Percentiles rank a stretch among this genome's conserved stretches.
These are phyloP conservation scores for Atkinsonella hypoxylon DNA, from an alignment of 2,329 filamentous ascomycete genomes.

Conservation along the genomic window DNA sequence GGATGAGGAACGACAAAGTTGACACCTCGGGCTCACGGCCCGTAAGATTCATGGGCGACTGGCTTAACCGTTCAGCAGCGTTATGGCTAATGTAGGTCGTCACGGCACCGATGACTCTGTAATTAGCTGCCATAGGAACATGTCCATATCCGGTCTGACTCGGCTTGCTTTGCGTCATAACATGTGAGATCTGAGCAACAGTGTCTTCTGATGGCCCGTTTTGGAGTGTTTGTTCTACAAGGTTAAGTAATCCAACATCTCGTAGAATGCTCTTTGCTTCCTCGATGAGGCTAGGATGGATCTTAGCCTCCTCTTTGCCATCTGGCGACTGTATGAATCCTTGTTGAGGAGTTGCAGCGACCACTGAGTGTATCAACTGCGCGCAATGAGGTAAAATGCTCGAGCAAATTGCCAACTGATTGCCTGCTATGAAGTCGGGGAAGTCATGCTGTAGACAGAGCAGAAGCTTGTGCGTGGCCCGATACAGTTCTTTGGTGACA, in stretches of 20 bases:
- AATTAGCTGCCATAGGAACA: conserved; percentile 55
- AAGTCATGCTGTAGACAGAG: conserved; percentile 87
- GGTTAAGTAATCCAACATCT: conserved; percentile 41
- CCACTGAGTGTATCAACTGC: conserved; percentile 78
- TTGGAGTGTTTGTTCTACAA: conserved; percentile 47
- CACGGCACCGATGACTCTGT: conserved; percentile 64
- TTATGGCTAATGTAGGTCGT: conserved; percentile 71
- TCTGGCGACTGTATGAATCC: conserved; percentile 54
- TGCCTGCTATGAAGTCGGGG: conserved; percentile 81
- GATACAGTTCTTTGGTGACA: conserved; percentile 72
- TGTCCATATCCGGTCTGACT: conserved; percentile 55
- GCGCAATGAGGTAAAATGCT: conserved; percentile 73
- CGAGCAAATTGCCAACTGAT: conserved; percentile 71
- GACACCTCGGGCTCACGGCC: conserved; percentile 44
- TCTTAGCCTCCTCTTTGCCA: conserved; percentile 59
- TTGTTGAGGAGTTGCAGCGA: conserved; percentile 68
- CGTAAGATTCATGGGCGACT: conserved; percentile 38
- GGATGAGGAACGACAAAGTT: conserved; percentile 64
- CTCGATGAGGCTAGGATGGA: conserved; percentile 51
- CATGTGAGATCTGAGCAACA: conserved; percentile 64
- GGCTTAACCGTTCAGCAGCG: conserved; percentile 49
- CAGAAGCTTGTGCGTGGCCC: conserved; percentile 70
- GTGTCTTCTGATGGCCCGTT: conserved; percentile 57
- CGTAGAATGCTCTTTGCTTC: conserved; percentile 47
- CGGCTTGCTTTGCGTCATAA: conserved; percentile 48